Base-by-base conservation (phyloP, 2,329 filamentous ascomycete species). In the Zarea fungicola region DNA sequence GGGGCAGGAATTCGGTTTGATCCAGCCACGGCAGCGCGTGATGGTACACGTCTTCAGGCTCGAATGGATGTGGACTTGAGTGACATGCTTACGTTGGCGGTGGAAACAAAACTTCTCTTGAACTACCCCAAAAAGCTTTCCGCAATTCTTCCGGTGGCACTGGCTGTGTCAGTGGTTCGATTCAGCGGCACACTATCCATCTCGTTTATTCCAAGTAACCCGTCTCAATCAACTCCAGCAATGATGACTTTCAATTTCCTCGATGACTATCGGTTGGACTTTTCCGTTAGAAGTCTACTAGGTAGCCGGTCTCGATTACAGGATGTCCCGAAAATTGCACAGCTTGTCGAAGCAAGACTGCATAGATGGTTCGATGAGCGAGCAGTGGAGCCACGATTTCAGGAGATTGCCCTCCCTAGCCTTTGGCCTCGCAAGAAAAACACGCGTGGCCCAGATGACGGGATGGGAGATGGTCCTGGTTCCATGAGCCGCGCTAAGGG, bases 61-160 rank as follows among this genome's bases (percentile, higher is more conserved):
- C 76, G 91, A 51, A 95, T 99, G 88, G 93, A 99, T 66, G 91
- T 99, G 29, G 93, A 99, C 65, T 72, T 99, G 51, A 93, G 87
- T 67, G 93, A 99, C 68, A 91, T 96, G 68, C 89, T 99, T 52
- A 99, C 93, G 0, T 74, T 99, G 47, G 93, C 90, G 1, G 77
- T 99, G 22, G 93, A 99, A 72, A 99, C 93, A 3, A 96, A 93
- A 59, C 73, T 99, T 54, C 77, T 96, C 41, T 77, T 99, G 49
- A 99, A 99, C 68, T 99, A 95, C 64, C 93, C 93, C 0, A 95
- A 91, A 63, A 88, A 88, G 7, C 75, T 89, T 47, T 88, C 90
- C 6, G 93, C 93, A 1, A 85, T 96, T 7, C 75, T 99, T 1
- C 93, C 93, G 3, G 91, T 99, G 16, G 93, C 92, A 0, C 73